Evolutionary conservation across 2,329 filamentous ascomycete genomes (phyloP), one percentile per base, ranked within the genome.

Genomic region (Botrytis cinerea): DNA sequence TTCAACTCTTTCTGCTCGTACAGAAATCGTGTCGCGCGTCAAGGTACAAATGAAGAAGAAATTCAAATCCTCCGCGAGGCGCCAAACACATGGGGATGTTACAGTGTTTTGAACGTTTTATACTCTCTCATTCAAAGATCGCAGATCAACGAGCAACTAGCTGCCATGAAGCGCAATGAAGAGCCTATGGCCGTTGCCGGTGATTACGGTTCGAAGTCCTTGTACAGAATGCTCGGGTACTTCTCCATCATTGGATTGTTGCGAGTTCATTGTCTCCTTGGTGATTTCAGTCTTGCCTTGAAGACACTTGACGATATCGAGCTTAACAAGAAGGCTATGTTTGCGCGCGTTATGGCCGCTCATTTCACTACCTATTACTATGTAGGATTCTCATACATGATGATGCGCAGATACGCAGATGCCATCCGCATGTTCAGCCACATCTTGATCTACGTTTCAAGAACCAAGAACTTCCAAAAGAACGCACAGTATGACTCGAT

Each of bases 281-380:
- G 96, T 80, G 96, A 99, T 86, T 99, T 99, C 86, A 97, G 93
- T 85, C 90, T 99, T 76, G 96, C 96, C 69, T 90, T 99, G 81
- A 99, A 98, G 90, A 99, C 96, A 51, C 92, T 99, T 78, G 96
- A 99, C 83, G 95, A 98, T 83, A 98, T 99, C 82, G 96, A 99
- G 89, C 91, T 99, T 81, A 99, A 98, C 89, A 99, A 99, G 89
- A 98, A 98, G 88, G 95, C 96, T 84, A 98, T 98, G 93, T 99
- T 99, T 83, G 95, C 96, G 76, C 93, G 96, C 78, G 96, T 99
- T 83, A 98, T 99, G 96, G 95, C 96, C 72, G 96, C 96, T 74
- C 96, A 99, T 87, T 98, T 98, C 87, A 98, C 95, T 79, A 99
- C 96, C 78, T 99, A 98, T 90, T 99, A 99, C 90, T 98, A 98